Percentiles rank a stretch among this genome's conserved stretches.
phyloP scores from a whole-genome alignment of 2,329 filamentous ascomycete species.

The Phyllosticta capitalensis region DNA sequence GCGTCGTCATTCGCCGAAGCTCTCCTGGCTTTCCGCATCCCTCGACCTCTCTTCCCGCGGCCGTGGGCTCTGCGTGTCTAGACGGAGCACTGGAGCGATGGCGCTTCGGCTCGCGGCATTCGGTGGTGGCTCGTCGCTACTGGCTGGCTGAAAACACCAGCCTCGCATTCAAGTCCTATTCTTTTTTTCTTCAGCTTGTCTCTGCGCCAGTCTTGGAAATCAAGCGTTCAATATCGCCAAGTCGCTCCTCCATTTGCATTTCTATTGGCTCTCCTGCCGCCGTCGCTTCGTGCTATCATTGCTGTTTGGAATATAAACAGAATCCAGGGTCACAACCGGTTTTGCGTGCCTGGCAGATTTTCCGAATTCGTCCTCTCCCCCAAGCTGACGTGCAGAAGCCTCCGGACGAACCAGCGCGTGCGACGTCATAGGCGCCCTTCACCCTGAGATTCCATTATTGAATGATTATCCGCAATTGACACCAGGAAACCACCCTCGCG shows the following conservation, averaged over 20 bases:
- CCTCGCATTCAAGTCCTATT: not conserved
- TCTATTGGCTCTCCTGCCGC: not conserved
- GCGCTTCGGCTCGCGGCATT: not conserved
- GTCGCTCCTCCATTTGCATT: not conserved
- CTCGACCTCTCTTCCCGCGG: not conserved
- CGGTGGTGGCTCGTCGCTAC: not conserved
- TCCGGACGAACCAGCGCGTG: not conserved
- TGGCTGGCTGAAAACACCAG: not conserved
- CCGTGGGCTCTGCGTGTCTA: not conserved
- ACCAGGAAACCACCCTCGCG: not conserved
- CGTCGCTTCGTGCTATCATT: not conserved
- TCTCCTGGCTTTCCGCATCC: not conserved
- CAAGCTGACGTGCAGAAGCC: not conserved
- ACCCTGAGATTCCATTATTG: not conserved
- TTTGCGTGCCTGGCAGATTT: constrained; percentile 1
- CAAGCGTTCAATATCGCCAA: not conserved
- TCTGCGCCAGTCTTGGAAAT: not conserved
- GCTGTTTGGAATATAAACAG: not conserved
- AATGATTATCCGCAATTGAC: not conserved
- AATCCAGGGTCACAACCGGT: constrained; percentile 4
- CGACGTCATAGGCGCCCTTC: constrained; percentile 5
- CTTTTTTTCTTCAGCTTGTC: not conserved
- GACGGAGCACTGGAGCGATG: not conserved
- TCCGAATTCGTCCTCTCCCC: constrained; percentile 1
- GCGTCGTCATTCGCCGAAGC: not conserved